Evolutionary conservation across 73 alveolate genomes (phyloP).

Genomic region (Paramecium bursaria): DNA sequence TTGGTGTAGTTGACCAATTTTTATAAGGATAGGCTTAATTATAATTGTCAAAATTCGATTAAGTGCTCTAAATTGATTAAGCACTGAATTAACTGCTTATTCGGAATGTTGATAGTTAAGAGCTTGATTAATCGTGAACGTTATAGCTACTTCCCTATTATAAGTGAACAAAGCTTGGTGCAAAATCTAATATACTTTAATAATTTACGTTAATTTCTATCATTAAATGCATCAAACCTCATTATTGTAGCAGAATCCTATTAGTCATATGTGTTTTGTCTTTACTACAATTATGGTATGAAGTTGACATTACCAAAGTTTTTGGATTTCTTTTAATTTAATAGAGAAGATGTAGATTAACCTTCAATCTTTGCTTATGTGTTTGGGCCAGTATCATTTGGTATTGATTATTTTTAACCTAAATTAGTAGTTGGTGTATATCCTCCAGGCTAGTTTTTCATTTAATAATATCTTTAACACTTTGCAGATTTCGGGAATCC

Average conservation of each 20-base stretch:
- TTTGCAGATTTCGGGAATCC: conserved; percentile 64
- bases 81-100: conserved; percentile 10
- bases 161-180: conserved; percentile 24
- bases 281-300: too few species aligned
- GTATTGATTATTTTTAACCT: too few species aligned
- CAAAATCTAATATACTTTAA: too few species aligned
- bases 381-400: too few species aligned
- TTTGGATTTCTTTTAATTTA: too few species aligned
- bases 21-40: conserved; percentile 58
- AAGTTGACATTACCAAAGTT: too few species aligned
- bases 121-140: conserved; percentile 55
- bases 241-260: conserved; percentile 3
- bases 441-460: too few species aligned
- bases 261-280: too few species aligned
- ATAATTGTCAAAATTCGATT: not conserved
- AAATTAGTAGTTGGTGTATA: too few species aligned
- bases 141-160: conserved; percentile 42
- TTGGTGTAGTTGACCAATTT: conserved; percentile 71
- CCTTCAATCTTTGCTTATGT: too few species aligned
- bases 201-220: not conserved
- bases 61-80: conserved; percentile 9
- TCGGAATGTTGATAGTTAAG: conserved; percentile 11
- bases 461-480: conserved; percentile 52
- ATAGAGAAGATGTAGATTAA: too few species aligned
- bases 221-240: conserved; percentile 36